phyloP scores from a whole-genome alignment of 1,139 yeast species.

The Sporopachydermia cereana region DNA sequence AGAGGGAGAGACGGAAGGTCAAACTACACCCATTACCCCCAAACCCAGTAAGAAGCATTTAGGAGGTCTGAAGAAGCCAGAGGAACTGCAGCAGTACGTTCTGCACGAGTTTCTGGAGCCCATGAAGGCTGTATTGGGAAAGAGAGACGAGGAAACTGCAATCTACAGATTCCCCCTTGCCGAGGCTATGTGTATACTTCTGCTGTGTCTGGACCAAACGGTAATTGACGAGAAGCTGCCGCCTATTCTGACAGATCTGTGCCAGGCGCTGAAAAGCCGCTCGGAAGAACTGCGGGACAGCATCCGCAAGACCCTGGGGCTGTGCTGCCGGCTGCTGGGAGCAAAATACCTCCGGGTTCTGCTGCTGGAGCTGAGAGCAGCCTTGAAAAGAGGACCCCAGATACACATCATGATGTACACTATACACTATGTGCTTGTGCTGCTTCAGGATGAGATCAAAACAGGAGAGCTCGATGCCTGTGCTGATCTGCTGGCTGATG shows the following conservation, averaged over 20 bases:
- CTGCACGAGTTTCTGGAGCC: conserved; percentile 50
- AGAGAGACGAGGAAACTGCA: conserved; percentile 60
- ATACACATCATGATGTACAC: conserved; percentile 88
- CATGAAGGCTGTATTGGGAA: conserved; percentile 41
- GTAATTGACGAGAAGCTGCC: conserved; percentile 54
- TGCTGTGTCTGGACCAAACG: conserved; percentile 51
- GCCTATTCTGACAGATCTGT: conserved; percentile 69
- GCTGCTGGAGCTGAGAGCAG: conserved; percentile 63
- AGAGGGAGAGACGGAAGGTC: conserved; percentile 5
- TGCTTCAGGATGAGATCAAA: conserved; percentile 33
- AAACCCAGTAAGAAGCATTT: conserved; percentile 10
- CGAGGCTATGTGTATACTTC: conserved; percentile 65
- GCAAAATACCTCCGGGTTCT: conserved; percentile 63
- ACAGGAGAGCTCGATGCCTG: conserved; percentile 75
- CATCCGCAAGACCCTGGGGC: conserved; percentile 64
- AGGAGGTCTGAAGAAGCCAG: conserved; percentile 20
- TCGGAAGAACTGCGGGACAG: conserved; percentile 86
- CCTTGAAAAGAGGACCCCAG: conserved; percentile 84
- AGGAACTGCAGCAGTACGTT: conserved; percentile 41
- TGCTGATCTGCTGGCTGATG: conserved; percentile 46
- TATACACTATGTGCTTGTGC: conserved; percentile 57
- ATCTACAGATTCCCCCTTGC: conserved; percentile 68
- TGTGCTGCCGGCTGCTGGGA: conserved; percentile 55
- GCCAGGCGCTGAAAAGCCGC: conserved; percentile 80
- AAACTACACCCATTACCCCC: conserved; percentile 9